These are phyloP conservation scores for Phytophthora citrophthora DNA, from an alignment of 352 stramenopile genomes.

Conservation along the genomic window DNA sequence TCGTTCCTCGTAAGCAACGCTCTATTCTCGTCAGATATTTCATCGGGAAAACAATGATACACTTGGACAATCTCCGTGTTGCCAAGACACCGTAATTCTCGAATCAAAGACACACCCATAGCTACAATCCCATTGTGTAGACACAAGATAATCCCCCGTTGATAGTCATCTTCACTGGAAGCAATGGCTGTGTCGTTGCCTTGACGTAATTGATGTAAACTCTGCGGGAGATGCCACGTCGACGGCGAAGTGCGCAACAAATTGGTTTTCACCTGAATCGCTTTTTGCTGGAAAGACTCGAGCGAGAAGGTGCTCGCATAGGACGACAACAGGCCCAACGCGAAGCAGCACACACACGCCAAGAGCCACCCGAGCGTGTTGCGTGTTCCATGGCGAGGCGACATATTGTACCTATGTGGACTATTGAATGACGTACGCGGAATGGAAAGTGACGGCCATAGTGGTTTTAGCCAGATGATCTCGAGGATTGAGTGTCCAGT, in stretches of 20 bases:
- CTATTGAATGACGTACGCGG: neutral
- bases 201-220: constrained; percentile 4
- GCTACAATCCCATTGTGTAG: constrained; percentile 54
- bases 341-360: constrained; percentile 49
- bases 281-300: constrained; percentile 12
- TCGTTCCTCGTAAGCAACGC: constrained; percentile 53
- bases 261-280: constrained; percentile 1
- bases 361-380: constrained; percentile 41
- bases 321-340: constrained; percentile 40
- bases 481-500: constrained; percentile 1
- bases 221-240: constrained; percentile 7
- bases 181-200: neutral
- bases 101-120: constrained; percentile 65
- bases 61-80: constrained; percentile 33
- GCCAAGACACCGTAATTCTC: constrained; percentile 40
- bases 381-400: constrained; percentile 8
- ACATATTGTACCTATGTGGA: neutral
- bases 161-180: constrained; percentile 7
- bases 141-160: constrained; percentile 43
- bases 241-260: constrained; percentile 21
- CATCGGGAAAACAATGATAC: constrained; percentile 36
- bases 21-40: constrained; percentile 43
- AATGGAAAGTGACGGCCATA: constrained; percentile 9
- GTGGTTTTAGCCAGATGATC: neutral
- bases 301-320: constrained; percentile 35